These are phyloP conservation scores for Phytophthora idaei DNA, from an alignment of 352 stramenopile species.

Conservation along the genomic window DNA sequence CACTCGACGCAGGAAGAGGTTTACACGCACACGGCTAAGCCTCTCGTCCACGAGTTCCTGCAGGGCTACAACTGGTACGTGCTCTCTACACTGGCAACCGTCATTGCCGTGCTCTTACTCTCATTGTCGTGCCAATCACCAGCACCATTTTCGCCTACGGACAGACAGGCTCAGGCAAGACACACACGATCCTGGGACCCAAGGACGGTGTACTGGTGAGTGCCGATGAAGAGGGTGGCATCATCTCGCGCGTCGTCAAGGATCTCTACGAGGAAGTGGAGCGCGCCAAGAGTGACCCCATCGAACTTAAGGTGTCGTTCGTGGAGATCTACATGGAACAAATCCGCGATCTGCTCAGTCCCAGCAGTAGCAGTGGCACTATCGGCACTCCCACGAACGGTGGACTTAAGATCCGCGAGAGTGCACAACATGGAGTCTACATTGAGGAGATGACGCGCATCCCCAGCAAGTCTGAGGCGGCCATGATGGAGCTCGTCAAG, in stretches of 20 bases:
- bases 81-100: background rate
- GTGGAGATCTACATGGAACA: conserved; percentile 92
- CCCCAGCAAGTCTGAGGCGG: conserved; percentile 35
- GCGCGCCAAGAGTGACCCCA: conserved; percentile 28
- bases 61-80: conserved; percentile 78
- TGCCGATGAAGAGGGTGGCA: conserved; percentile 61
- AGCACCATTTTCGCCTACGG: conserved; percentile 91
- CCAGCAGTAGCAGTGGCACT: conserved; percentile 21
- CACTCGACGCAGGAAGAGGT: conserved; percentile 69
- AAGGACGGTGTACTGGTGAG: conserved; percentile 66
- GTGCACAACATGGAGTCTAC: conserved; percentile 67
- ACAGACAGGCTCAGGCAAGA: conserved; percentile 93
- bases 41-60: conserved; percentile 68
- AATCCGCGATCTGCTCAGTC: conserved; percentile 71
- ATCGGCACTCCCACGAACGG: conserved; percentile 28
- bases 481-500: conserved; percentile 73
- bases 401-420: conserved; percentile 79
- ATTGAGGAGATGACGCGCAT: conserved; percentile 77
- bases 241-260: conserved; percentile 65
- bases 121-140: background rate
- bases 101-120: background rate
- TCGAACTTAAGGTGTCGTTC: conserved; percentile 74
- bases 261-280: conserved; percentile 55
- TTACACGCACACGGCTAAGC: conserved; percentile 71
- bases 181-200: conserved; percentile 80